These are phyloP conservation scores for Lipomyces lipofer DNA, from an alignment of 805 yeast genomes.

Conservation along the genomic window DNA sequence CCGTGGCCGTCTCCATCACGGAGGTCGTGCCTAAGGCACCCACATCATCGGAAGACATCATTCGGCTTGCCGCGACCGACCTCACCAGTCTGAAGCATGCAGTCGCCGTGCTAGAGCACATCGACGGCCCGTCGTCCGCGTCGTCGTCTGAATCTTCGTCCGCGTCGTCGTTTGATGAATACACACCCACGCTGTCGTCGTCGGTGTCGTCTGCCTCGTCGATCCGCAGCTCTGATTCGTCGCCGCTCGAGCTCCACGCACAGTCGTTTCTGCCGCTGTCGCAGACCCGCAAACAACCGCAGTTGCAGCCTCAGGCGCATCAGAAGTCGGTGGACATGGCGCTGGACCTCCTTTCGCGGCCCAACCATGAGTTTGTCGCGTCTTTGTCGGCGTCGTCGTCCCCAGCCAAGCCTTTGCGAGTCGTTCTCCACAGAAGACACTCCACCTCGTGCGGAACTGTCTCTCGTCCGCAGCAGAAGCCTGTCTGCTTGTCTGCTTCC, in stretches of 20 bases:
- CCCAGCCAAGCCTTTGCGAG: not conserved
- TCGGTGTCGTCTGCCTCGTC: slow-evolving; percentile 16
- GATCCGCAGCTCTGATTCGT: slow-evolving; percentile 9
- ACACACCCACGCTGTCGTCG: slow-evolving; percentile 23
- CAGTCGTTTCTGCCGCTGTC: slow-evolving; percentile 11
- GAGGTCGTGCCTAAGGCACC: not conserved
- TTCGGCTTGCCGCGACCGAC: not conserved
- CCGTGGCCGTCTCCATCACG: not conserved
- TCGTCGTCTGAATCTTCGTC: slow-evolving; percentile 9
- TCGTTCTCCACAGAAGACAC: slow-evolving; percentile 18
- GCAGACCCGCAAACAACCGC: not conserved
- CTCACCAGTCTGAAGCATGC: not conserved
- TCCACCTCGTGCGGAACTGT: slow-evolving; percentile 14
- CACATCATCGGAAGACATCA: not conserved
- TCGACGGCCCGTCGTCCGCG: too few species aligned
- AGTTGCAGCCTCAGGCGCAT: not conserved
- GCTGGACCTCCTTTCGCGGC: not conserved
- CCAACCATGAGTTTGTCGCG: not conserved
- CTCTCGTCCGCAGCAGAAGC: not conserved
- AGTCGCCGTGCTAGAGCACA: not conserved
- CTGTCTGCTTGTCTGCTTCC: not conserved
- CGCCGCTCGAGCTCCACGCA: slow-evolving; percentile 5
- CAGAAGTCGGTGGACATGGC: not conserved
- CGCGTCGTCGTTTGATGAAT: slow-evolving; percentile 19
- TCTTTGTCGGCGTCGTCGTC: slow-evolving; percentile 1